Conservation (phyloP, 2,329 filamentous ascomycete species). For the Colletotrichum tamarilloi region DNA sequence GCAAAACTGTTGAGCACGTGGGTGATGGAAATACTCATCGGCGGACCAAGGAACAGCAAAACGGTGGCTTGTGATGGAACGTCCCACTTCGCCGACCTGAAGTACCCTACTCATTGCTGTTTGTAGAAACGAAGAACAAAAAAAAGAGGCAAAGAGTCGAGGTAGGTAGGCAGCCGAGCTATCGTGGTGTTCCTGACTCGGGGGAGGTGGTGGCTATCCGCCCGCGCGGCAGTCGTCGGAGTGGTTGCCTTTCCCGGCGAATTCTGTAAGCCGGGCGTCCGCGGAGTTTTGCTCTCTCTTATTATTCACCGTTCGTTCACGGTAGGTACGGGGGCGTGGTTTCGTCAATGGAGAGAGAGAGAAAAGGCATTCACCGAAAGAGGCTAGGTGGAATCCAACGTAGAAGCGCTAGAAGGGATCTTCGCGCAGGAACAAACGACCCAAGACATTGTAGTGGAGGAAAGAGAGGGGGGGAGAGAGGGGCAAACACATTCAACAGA, state of each 20-base stretch:
- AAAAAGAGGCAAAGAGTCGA: not conserved
- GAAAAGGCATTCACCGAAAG: too few species aligned
- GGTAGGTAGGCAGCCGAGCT: too few species aligned
- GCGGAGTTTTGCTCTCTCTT: not conserved
- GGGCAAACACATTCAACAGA: not conserved
- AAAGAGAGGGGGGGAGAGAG: not conserved
- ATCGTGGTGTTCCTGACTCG: too few species aligned
- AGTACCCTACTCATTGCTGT: not conserved
- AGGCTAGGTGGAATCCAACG: not conserved
- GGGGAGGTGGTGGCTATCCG: not conserved
- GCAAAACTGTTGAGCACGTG: not conserved
- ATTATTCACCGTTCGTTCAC: not conserved
- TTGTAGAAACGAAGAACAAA: not conserved
- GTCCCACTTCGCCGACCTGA: not conserved
- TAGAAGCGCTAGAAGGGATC: not conserved
- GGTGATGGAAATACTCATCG: not conserved
- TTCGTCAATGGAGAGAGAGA: not conserved
- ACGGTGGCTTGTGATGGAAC: not conserved
- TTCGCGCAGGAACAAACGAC: not conserved
- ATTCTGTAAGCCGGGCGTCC: not conserved
- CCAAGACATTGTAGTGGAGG: not conserved
- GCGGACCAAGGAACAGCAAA: not conserved
- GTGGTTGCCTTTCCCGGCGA: not conserved
- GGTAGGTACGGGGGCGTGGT: not conserved
- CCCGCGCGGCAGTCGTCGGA: not conserved